phyloP scores from a whole-genome alignment of 1,284 basidiomycete species.

The Sporisorium sorghi region DNA sequence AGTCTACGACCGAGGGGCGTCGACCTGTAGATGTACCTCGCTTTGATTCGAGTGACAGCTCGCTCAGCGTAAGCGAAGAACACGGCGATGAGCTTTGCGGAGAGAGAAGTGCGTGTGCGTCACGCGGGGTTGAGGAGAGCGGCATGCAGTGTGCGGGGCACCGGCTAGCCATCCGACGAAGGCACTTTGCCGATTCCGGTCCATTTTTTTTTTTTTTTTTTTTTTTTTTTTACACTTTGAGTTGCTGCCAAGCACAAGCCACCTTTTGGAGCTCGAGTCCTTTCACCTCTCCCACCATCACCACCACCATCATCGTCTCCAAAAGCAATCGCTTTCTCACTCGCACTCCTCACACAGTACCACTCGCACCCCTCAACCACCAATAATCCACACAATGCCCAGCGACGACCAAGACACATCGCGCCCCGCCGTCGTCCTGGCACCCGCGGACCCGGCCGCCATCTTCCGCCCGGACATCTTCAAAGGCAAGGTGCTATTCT shows the following conservation, averaged over 20 bases:
- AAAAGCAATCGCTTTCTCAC: not conserved
- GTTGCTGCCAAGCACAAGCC: not conserved
- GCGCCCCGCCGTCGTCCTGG: slow-evolving; percentile 28
- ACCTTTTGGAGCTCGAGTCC: not conserved
- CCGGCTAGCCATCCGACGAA: not conserved
- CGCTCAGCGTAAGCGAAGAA: not conserved
- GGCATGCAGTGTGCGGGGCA: not conserved
- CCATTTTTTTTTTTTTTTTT: not conserved
- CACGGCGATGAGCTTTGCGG: too few relatives aligned
- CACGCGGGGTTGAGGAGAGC: not conserved
- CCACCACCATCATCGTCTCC: not conserved
- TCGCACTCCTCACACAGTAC: not conserved
- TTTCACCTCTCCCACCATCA: not conserved
- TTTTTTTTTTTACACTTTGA: too few relatives aligned
- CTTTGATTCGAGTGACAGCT: not conserved
- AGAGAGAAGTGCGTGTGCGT: too few relatives aligned
- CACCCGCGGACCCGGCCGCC: slow-evolving; percentile 39
- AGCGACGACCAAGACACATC: slow-evolving; percentile 21
- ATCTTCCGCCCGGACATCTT: slow-evolving; percentile 83
- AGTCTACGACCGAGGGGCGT: too few relatives aligned
- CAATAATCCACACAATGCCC: not conserved
- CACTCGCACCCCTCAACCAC: not conserved
- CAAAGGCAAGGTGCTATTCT: slow-evolving; percentile 92
- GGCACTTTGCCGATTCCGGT: not conserved
- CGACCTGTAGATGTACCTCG: too few relatives aligned